Evolutionary conservation across 2,329 filamentous ascomycete genomes (phyloP).

Genomic region (Aspergillus novofumigatus): DNA sequence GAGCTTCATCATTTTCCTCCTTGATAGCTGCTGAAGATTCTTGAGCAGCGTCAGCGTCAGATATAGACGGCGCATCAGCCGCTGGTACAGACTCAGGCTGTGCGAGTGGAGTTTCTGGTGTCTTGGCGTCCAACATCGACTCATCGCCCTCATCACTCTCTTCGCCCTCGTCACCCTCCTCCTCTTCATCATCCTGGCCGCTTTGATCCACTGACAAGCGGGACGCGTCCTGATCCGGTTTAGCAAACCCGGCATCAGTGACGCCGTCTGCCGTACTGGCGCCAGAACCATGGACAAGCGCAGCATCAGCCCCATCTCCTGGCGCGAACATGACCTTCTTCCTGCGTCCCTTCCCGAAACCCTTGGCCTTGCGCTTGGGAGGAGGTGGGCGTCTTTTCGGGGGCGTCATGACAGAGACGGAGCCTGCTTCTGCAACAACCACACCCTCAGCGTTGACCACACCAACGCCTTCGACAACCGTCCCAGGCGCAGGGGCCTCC

Average conservation of each 20-base stretch:
- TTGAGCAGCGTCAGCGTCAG: constrained; percentile 1
- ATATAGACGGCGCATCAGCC: constrained; percentile 8
- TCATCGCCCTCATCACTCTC: constrained; percentile 51
- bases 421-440: constrained; percentile 48
- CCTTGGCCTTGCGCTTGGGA: constrained; percentile 76
- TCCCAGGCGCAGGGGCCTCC: constrained; percentile 51
- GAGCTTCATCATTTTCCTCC: constrained; percentile 1
- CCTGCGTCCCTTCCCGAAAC: constrained; percentile 72
- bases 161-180: constrained; percentile 44
- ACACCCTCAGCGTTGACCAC: constrained; percentile 60
- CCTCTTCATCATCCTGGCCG: constrained; percentile 46
- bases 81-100: constrained; percentile 21
- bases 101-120: constrained; percentile 36
- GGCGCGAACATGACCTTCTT: constrained; percentile 61
- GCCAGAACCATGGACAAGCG: constrained; percentile 33
- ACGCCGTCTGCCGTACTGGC: constrained; percentile 36
- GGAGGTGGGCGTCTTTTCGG: constrained; percentile 64
- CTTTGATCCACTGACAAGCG: constrained; percentile 38
- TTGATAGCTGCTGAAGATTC: constrained; percentile 7
- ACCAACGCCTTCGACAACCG: constrained; percentile 56
- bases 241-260: constrained; percentile 19
- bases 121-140: constrained; percentile 44
- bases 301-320: constrained; percentile 39
- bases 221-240: constrained; percentile 47
- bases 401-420: constrained; percentile 45